Percentiles rank a stretch among this genome's conserved stretches.
Evolutionary conservation across 1,139 yeast species (phyloP).

Genomic region (Taiozyma sp.): DNA sequence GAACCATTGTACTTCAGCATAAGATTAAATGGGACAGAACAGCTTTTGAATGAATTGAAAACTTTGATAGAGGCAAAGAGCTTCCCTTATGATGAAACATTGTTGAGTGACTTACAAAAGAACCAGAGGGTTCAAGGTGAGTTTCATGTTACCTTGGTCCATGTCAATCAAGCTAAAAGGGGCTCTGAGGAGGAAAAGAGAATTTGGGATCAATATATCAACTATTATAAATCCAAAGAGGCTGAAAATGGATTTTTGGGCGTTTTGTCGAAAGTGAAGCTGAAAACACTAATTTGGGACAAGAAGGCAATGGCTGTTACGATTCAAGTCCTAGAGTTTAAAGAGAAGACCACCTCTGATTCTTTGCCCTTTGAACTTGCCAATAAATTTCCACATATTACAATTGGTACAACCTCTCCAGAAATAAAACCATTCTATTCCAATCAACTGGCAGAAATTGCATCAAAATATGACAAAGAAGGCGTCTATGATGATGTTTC

Average conservation of each 20-base stretch:
- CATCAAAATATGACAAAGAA: slow-evolving; percentile 11
- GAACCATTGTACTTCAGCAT: slow-evolving; percentile 40
- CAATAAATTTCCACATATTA: slow-evolving; percentile 62
- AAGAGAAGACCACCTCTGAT: slow-evolving; percentile 21
- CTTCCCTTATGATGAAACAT: neutral
- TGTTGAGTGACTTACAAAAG: slow-evolving; percentile 26
- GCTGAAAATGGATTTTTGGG: slow-evolving; percentile 7
- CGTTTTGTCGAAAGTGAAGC: slow-evolving; percentile 34
- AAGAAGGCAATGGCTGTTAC: slow-evolving; percentile 51
- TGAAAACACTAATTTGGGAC: slow-evolving; percentile 47
- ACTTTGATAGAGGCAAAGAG: neutral
- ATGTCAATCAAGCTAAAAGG: slow-evolving; percentile 33
- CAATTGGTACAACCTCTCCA: slow-evolving; percentile 57
- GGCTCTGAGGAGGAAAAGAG: slow-evolving; percentile 25
- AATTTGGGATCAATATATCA: slow-evolving; percentile 29
- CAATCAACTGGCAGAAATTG: slow-evolving; percentile 33
- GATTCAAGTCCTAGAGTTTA: slow-evolving; percentile 37
- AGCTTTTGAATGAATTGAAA: neutral
- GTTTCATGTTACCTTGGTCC: slow-evolving; percentile 81
- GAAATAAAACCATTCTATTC: slow-evolving; percentile 49
- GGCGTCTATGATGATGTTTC: slow-evolving; percentile 14
- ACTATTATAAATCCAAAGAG: slow-evolving; percentile 11
- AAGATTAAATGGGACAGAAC: slow-evolving; percentile 19
- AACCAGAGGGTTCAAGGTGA: slow-evolving; percentile 43
- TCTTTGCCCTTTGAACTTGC: slow-evolving; percentile 29